Conservation (phyloP, 2,329 filamentous ascomycete genomes). For the Chalaropsis ovoidea region DNA sequence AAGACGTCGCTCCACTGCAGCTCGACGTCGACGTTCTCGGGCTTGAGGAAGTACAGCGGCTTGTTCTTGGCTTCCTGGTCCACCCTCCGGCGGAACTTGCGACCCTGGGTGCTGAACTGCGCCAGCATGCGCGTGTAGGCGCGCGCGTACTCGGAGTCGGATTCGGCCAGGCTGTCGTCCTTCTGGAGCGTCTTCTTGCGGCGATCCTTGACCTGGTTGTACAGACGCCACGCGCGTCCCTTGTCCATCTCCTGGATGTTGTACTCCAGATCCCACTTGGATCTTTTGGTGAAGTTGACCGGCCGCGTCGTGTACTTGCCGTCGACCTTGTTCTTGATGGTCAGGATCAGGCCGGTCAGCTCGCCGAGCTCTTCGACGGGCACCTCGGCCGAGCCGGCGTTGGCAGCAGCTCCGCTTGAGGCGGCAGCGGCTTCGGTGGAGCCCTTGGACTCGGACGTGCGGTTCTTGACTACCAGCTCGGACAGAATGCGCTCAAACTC, state of each 20-base stretch:
- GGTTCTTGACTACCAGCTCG: slow-evolving; percentile 35
- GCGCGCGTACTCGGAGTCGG: slow-evolving; percentile 35
- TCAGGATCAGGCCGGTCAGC: slow-evolving; percentile 61
- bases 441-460: slow-evolving; percentile 1
- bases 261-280: slow-evolving; percentile 69
- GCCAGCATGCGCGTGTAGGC: slow-evolving; percentile 41
- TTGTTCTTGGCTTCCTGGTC: slow-evolving; percentile 42
- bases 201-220: slow-evolving; percentile 46
- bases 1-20: slow-evolving; percentile 34
- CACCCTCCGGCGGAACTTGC: slow-evolving; percentile 46
- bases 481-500: slow-evolving; percentile 45
- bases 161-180: slow-evolving; percentile 27
- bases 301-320: slow-evolving; percentile 54
- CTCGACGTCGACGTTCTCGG: slow-evolving; percentile 35
- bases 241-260: slow-evolving; percentile 52
- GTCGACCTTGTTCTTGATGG: slow-evolving; percentile 62
- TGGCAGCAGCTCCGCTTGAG: background rate
- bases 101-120: slow-evolving; percentile 45
- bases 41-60: slow-evolving; percentile 37
- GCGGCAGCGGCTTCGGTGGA: slow-evolving; percentile 10
- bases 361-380: slow-evolving; percentile 29
- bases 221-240: slow-evolving; percentile 42
- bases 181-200: slow-evolving; percentile 40
- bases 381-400: background rate
- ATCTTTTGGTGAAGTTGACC: slow-evolving; percentile 32